phyloP scores from a whole-genome alignment of 2,329 filamentous ascomycete species.

The Fusarium sp. region DNA sequence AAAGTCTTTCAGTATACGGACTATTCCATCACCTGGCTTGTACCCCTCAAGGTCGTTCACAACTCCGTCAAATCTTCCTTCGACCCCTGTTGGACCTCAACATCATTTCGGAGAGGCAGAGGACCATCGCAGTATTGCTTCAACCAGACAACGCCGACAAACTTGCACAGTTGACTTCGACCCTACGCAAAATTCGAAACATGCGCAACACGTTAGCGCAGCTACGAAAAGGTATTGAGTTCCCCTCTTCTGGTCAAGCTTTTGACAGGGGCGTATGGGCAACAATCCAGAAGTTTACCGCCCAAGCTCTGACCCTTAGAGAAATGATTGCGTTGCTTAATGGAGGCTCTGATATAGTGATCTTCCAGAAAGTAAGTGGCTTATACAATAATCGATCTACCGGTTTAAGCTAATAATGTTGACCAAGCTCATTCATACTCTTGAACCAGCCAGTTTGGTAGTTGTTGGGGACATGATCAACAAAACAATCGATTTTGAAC shows the following conservation, averaged over 20 bases:
- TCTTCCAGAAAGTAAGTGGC: conserved; percentile 57
- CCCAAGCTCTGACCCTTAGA: conserved; percentile 75
- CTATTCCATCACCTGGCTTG: conserved; percentile 80
- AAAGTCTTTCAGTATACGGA: conserved; percentile 85
- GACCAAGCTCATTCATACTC: conserved; percentile 66
- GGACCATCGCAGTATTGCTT: conserved; percentile 74
- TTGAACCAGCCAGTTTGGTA: conserved; percentile 70
- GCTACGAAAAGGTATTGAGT: conserved; percentile 81
- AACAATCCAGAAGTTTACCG: conserved; percentile 77
- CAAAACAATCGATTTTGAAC: conserved; percentile 82
- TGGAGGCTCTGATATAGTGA: conserved; percentile 26
- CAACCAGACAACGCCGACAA: conserved; percentile 72
- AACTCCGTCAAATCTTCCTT: conserved; percentile 83
- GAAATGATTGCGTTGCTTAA: conserved; percentile 62
- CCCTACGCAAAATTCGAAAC: conserved; percentile 79
- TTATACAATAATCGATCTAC: neutral
- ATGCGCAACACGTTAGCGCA: conserved; percentile 75
- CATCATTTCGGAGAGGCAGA: conserved; percentile 77
- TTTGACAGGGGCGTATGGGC: conserved; percentile 78
- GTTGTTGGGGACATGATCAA: conserved; percentile 77
- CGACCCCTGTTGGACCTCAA: conserved; percentile 77
- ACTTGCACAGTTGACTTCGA: conserved; percentile 67
- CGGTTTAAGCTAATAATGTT: conserved; percentile 5
- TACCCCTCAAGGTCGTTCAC: conserved; percentile 81
- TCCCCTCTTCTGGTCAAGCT: conserved; percentile 59